These are phyloP conservation scores for Mycena galericulata DNA, from an alignment of 768 basidiomycete species.

Conservation along the genomic window DNA sequence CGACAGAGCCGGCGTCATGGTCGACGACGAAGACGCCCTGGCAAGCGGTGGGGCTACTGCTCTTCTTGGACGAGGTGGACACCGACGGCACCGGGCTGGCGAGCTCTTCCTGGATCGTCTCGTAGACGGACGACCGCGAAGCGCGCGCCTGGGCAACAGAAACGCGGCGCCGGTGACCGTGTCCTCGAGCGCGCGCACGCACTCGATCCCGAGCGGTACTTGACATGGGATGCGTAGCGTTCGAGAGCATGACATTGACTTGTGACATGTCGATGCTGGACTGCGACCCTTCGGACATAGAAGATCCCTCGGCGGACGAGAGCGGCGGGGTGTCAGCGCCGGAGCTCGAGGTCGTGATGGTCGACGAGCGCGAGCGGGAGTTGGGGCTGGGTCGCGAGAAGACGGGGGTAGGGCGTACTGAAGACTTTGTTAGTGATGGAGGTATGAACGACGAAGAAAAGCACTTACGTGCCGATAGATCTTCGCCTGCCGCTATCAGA, in stretches of 20 bases:
- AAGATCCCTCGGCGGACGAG: constrained; percentile 75
- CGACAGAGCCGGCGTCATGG: constrained; percentile 61
- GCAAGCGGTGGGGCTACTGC: constrained; percentile 49
- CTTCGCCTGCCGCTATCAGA: constrained; percentile 72
- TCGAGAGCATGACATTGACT: constrained; percentile 67
- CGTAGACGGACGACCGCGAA: constrained; percentile 78
- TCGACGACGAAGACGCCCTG: constrained; percentile 69
- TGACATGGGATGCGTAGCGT: constrained; percentile 43
- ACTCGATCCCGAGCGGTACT: constrained; percentile 54
- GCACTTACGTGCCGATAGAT: constrained; percentile 66
- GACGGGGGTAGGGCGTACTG: constrained; percentile 63
- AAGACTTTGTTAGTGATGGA: constrained; percentile 28
- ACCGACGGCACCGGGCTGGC: constrained; percentile 49
- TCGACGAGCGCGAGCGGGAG: constrained; percentile 73
- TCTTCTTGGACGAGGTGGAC: constrained; percentile 50
- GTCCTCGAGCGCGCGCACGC: constrained; percentile 63
- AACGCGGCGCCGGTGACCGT: constrained; percentile 78
- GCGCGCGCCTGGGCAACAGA: constrained; percentile 65
- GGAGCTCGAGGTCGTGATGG: constrained; percentile 72
- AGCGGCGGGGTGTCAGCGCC: constrained; percentile 80
- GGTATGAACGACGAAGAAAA: not conserved
- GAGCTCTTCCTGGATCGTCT: constrained; percentile 83
- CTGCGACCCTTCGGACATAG: constrained; percentile 77
- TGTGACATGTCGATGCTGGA: constrained; percentile 82
- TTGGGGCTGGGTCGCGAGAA: constrained; percentile 70